phyloP scores from a whole-genome alignment of 106 monocot genomes.

The Cymbidium sinense region DNA sequence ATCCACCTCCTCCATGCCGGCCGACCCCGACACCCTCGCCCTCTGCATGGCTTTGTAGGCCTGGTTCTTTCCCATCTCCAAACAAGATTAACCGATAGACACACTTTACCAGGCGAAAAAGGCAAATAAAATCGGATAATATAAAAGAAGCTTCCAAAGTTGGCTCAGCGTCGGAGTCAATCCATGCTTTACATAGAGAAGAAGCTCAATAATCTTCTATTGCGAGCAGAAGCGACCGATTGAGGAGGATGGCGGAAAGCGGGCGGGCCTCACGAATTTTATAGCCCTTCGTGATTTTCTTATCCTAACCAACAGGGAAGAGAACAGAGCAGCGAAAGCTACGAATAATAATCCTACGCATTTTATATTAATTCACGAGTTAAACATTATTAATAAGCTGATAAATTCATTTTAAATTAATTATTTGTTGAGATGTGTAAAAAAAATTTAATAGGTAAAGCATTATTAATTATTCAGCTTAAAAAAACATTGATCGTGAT shows the following conservation, averaged over 20 bases:
- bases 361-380: too few relatives aligned
- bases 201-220: neutral
- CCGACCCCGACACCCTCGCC: conserved; percentile 76
- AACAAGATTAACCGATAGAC: neutral
- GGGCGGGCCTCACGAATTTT: neutral
- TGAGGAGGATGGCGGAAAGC: neutral
- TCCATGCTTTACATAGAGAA: neutral
- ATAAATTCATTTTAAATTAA: too few relatives aligned
- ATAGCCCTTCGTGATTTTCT: too few relatives aligned
- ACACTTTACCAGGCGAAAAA: neutral
- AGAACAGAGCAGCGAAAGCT: too few relatives aligned
- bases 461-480: too few relatives aligned
- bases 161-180: neutral
- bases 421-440: too few relatives aligned
- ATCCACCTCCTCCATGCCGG: conserved; percentile 63
- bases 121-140: neutral
- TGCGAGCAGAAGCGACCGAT: neutral
- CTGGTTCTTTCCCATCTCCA: conserved; percentile 91
- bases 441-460: too few relatives aligned
- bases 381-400: too few relatives aligned
- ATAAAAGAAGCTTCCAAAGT: neutral
- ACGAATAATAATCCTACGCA: too few relatives aligned
- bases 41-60: conserved; percentile 99
- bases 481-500: too few relatives aligned
- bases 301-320: too few relatives aligned